phyloP scores from a whole-genome alignment of 2,329 filamentous ascomycete species.

The Cytospora leucostoma region DNA sequence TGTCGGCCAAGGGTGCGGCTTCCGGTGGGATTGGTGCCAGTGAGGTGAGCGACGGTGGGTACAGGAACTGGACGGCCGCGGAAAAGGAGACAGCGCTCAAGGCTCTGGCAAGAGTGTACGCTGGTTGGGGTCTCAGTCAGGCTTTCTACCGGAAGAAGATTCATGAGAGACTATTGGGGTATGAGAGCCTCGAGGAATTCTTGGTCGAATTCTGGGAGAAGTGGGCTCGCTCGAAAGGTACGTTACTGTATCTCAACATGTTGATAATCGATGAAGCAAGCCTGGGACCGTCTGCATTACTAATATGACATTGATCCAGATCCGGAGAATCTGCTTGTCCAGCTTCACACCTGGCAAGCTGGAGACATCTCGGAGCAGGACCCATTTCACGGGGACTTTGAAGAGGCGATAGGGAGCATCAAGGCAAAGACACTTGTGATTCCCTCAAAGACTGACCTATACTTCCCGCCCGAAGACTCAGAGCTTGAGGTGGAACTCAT shows the following conservation, averaged over 20 bases:
- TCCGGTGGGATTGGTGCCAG: slow-evolving; percentile 26
- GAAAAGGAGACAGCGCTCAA: slow-evolving; percentile 53
- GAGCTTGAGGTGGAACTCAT: slow-evolving; percentile 66
- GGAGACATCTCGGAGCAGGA: slow-evolving; percentile 70
- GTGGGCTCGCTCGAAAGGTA: slow-evolving; percentile 53
- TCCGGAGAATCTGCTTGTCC: slow-evolving; percentile 31
- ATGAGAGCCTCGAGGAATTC: slow-evolving; percentile 70
- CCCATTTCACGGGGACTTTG: slow-evolving; percentile 68
- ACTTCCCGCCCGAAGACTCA: slow-evolving; percentile 80
- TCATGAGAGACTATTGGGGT: slow-evolving; percentile 64
- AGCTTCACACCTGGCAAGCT: slow-evolving; percentile 75
- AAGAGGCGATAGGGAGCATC: slow-evolving; percentile 66
- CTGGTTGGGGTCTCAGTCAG: slow-evolving; percentile 80
- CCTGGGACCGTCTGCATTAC: not conserved
- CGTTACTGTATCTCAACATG: not conserved
- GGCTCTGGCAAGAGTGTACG: slow-evolving; percentile 74
- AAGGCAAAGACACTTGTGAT: slow-evolving; percentile 72
- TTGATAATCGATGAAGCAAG: not conserved
- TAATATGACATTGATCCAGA: slow-evolving; percentile 39
- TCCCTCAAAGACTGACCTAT: slow-evolving; percentile 73
- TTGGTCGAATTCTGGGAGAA: slow-evolving; percentile 75
- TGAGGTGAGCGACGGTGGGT: slow-evolving; percentile 4
- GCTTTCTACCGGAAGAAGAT: slow-evolving; percentile 73
- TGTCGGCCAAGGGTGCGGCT: slow-evolving; percentile 38
- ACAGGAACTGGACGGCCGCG: slow-evolving; percentile 28